A percentile compares a stretch with the other conserved stretches of the same genome.
These are phyloP conservation scores for Trifolium fragiferum DNA, from an alignment of 306 rosid species.

Conservation along the genomic window DNA sequence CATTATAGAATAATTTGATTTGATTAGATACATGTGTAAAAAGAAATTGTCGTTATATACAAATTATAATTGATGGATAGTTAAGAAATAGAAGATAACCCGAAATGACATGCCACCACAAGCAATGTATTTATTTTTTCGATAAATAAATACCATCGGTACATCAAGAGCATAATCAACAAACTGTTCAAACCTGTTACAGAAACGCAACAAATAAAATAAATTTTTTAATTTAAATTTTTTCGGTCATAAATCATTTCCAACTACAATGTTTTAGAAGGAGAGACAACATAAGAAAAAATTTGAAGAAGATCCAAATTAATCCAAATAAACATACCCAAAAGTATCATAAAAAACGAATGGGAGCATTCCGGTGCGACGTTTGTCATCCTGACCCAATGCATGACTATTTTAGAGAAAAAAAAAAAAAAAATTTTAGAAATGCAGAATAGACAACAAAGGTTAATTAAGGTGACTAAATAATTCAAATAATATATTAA, in stretches of 20 bases:
- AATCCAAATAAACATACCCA: conserved; percentile 63
- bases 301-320: too few relatives aligned
- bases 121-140: conserved; percentile 71
- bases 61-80: too few relatives aligned
- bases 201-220: neutral
- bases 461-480: neutral
- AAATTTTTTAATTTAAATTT: neutral
- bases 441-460: neutral
- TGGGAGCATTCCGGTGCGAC: conserved; percentile 78
- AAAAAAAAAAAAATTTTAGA: neutral
- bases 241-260: neutral
- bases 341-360: conserved; percentile 79
- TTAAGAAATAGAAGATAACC: conserved; percentile 52
- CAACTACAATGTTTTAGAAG: too few relatives aligned
- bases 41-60: too few relatives aligned
- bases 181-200: conserved; percentile 76
- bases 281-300: too few relatives aligned
- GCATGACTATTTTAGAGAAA: conserved; percentile 3
- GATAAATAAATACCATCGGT: conserved; percentile 78
- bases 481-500: neutral
- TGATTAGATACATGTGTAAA: too few relatives aligned
- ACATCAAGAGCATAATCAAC: conserved; percentile 93
- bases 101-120: conserved; percentile 80
- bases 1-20: too few relatives aligned
- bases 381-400: conserved; percentile 32